Percentiles rank a stretch among this genome's conserved stretches.
Evolutionary conservation across 805 yeast genomes (phyloP).

Genomic region (Candida ulmi): DNA sequence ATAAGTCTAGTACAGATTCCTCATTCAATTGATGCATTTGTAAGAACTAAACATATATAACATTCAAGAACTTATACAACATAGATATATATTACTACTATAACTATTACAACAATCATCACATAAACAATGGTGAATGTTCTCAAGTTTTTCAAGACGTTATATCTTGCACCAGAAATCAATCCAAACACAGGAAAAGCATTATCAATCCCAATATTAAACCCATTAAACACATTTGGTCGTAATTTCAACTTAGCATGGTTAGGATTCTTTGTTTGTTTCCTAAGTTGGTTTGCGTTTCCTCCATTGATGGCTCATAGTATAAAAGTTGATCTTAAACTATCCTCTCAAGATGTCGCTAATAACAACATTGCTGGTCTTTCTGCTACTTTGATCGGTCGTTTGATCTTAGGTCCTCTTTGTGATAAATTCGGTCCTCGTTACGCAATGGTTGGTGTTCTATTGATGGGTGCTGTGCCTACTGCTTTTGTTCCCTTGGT

Average conservation of each 20-base stretch:
- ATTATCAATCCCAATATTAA: slow-evolving; percentile 22
- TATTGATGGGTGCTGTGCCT: slow-evolving; percentile 24
- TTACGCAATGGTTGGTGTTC: slow-evolving; percentile 20
- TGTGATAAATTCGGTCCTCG: slow-evolving; percentile 27
- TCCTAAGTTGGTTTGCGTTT: slow-evolving; percentile 28
- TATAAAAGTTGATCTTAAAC: slow-evolving; percentile 18
- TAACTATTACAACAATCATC: no score
- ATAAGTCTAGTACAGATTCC: no score
- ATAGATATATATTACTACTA: neutral
- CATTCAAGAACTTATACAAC: no score
- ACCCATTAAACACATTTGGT: slow-evolving; percentile 20
- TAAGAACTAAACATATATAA: no score
- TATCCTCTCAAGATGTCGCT: slow-evolving; percentile 22
- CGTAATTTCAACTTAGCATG: slow-evolving; percentile 24
- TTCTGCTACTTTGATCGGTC: slow-evolving; percentile 24
- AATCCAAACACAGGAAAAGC: slow-evolving; percentile 25
- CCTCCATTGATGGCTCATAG: slow-evolving; percentile 25
- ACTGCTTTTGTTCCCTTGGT: slow-evolving; percentile 24
- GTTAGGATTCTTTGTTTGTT: slow-evolving; percentile 27
- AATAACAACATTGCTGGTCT: slow-evolving; percentile 28
- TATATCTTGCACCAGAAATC: slow-evolving; percentile 21
- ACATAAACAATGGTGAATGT: neutral
- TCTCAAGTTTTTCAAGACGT: neutral
- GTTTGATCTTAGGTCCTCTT: slow-evolving; percentile 24
- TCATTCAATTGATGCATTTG: no score